Conservation (phyloP, 768 basidiomycete species). For the Pholiota molesta region DNA sequence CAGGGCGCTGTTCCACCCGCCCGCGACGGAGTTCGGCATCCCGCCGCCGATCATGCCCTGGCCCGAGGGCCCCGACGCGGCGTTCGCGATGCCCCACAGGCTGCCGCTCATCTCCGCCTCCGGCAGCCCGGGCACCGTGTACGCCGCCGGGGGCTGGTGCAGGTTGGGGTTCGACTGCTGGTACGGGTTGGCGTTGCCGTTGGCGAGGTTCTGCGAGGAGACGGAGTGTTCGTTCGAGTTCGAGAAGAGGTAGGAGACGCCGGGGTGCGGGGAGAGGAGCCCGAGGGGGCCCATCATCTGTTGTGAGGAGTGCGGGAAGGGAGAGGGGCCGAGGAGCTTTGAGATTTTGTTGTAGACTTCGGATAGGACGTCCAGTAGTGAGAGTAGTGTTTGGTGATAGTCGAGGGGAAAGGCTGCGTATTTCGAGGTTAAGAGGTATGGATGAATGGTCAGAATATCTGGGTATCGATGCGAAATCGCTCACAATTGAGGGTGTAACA, state of each 20-base stretch:
- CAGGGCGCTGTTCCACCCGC: constrained; percentile 58
- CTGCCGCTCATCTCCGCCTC: constrained; percentile 47
- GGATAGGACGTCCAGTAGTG: constrained; percentile 86
- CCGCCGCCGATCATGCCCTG: constrained; percentile 31
- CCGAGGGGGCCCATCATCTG: constrained; percentile 82
- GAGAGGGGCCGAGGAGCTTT: constrained; percentile 81
- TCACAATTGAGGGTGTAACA: constrained; percentile 72
- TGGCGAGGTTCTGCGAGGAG: constrained; percentile 9
- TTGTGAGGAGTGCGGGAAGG: constrained; percentile 64
- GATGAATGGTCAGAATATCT: neutral
- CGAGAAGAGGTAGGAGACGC: constrained; percentile 79
- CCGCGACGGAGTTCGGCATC: constrained; percentile 49
- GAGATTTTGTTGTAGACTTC: constrained; percentile 89
- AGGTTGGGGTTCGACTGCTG: constrained; percentile 38
- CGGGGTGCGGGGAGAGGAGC: constrained; percentile 75
- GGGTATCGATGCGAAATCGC: constrained; percentile 20
- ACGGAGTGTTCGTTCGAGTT: constrained; percentile 41
- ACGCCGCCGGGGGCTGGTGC: constrained; percentile 28
- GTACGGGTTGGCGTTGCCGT: constrained; percentile 18
- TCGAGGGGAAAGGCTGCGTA: constrained; percentile 81
- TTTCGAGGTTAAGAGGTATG: neutral
- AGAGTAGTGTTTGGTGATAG: constrained; percentile 87
- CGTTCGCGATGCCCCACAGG: constrained; percentile 76
- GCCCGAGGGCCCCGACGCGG: constrained; percentile 28
- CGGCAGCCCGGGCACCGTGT: constrained; percentile 11